Base-by-base conservation (phyloP, 164 flowering plant species). In the Umbilicus rupestris region DNA sequence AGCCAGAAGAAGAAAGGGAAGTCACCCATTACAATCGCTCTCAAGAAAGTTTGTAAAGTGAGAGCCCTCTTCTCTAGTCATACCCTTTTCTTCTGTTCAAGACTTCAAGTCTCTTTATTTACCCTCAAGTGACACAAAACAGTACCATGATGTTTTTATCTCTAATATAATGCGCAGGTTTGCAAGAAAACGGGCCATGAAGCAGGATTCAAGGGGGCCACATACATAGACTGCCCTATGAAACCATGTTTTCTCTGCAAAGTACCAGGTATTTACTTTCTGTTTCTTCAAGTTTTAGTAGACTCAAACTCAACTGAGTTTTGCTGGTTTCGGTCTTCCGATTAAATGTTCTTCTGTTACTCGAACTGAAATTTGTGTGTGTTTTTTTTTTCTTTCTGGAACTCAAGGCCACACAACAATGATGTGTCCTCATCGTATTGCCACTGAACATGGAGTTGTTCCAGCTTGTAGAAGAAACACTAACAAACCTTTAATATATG, bases 171-270 rank as follows among this genome's bases (percentile, higher is more conserved):
- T 33, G 45, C 15, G 44, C 65, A 93, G 98, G 98, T 91, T 0
- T 94, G 97, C 65, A 94, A 89, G 74, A 71, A 72, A 72, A 66
- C 87, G 1, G 98, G 97, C 9, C 98, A 94, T 71, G 88, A 91
- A 78, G 98, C 97, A 7, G 97, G 98, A 35, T 91, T 94, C 62
- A 78, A 76, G 71, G 98, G 97, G 1, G 97, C 98, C 47, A 94
- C 98, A 0, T 94, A 91, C 74, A 82, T 94, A 49, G 97, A 94
- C 75, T 94, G 98, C 70, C 98, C 97, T 3, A 84, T 83, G 89
- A 90, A 89, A 62, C 98, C 98, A 0, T 94, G 98, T 73, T 94
- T 85, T 63, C 87, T 94, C 17, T 90, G 97, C 78, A 93, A 90
- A 82, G 74, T 80, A 85, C 96, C 97, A 46, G 96, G 97, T 90